Evolutionary conservation across 805 yeast genomes (phyloP), one percentile per base, ranked within the genome.

Genomic region (Ascoidea tarda): DNA sequence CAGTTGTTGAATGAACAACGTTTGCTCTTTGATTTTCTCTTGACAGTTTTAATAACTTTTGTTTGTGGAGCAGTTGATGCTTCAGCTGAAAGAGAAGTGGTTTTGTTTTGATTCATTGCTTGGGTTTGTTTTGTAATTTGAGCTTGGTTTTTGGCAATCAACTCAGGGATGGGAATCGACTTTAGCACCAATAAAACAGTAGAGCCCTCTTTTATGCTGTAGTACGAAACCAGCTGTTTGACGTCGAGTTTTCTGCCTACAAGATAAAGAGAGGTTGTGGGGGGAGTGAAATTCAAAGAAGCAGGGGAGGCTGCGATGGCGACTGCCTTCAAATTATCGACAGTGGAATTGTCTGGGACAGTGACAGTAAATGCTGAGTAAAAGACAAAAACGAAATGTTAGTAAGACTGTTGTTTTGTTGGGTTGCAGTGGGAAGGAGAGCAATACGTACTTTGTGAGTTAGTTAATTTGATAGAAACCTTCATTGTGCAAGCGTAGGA

Each of bases 1-100:
- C 96, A 88, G 33, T 70, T 62, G 38, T 66, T 67, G 65, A 79
- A 79, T 28, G 81, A 69, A 65, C 81, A 76, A 31, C 72, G 64
- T 58, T 72, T 71, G 64, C 67, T 69, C 56, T 62, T 63, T 54
- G 59, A 57, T 46, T 58, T 58, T 46, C 59, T 57, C 49, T 52
- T 55, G 46, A 47, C 49, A 31, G 49, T 16, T 31, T 31, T 14
- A 2, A 16, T 16, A 33, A 8, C 10, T 33, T 31, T 21, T 12
- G 45, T 16, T 10, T 16, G 16, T 16, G 21, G 38, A n/a, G 49
- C 16, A 6, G 32, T 16, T n/a, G 14, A n/a, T 47, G 33, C 4
- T 47, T 16, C 14, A 32, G 31, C 33, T 32, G 50, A 33, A 2
- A 16, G 6, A 16, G 6, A 10, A 8, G 42, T 21, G 12, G 12